A percentile compares a stretch with the other conserved stretches of the same genome.
Evolutionary conservation across 2,329 filamentous ascomycete species (phyloP).

Genomic region (Davidsoniella virescens): DNA sequence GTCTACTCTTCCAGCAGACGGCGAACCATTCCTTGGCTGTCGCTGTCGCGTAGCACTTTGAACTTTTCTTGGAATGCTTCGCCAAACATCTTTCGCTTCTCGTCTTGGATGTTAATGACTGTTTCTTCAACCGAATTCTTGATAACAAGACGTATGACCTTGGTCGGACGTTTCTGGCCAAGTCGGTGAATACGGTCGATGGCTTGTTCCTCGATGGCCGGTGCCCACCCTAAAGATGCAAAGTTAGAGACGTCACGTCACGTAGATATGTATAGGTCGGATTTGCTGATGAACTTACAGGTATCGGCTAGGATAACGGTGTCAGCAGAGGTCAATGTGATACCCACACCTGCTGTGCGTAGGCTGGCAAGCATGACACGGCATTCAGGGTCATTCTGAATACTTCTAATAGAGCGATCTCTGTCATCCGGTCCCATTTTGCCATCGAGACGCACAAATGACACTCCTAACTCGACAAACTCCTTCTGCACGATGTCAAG

Average conservation of each 20-base stretch:
- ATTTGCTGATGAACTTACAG: constrained; percentile 29
- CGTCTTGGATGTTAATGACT: constrained; percentile 60
- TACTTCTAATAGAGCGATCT: constrained; percentile 51
- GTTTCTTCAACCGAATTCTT: constrained; percentile 67
- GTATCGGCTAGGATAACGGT: constrained; percentile 71
- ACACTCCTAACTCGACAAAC: constrained; percentile 41
- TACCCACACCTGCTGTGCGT: constrained; percentile 66
- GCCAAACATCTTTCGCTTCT: constrained; percentile 62
- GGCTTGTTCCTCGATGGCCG: constrained; percentile 83
- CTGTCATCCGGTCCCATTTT: constrained; percentile 55
- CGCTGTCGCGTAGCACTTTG: constrained; percentile 15
- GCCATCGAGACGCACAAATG: constrained; percentile 61
- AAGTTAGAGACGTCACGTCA: background rate
- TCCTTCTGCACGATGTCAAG: constrained; percentile 56
- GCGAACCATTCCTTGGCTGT: constrained; percentile 8
- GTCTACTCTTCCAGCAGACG: constrained; percentile 7
- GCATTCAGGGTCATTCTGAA: constrained; percentile 50
- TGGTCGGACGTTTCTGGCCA: constrained; percentile 64
- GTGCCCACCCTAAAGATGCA: constrained; percentile 53
- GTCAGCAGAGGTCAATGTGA: constrained; percentile 75
- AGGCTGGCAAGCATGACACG: constrained; percentile 70
- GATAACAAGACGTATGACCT: constrained; percentile 67
- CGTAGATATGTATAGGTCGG: background rate
- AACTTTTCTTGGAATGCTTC: constrained; percentile 64
- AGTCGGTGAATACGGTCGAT: constrained; percentile 76